Percentiles rank a stretch among this genome's conserved stretches.
These are phyloP conservation scores for Epipyxis sp. DNA, from an alignment of 108 stramenopile species.

Conservation along the genomic window DNA sequence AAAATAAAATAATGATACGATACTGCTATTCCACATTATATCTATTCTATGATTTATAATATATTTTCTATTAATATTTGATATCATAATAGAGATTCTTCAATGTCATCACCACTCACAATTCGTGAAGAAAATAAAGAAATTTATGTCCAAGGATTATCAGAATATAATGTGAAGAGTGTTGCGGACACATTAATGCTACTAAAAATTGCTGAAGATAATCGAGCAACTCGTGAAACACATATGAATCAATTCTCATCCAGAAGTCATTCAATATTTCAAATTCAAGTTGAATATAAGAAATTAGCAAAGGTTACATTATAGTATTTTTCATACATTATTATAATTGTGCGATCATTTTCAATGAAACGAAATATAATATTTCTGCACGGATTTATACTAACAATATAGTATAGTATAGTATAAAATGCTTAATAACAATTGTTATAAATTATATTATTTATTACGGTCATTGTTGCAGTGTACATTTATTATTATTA, in stretches of 20 bases:
- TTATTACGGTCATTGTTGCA: too few relatives aligned
- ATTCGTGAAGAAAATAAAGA: conserved; percentile 46
- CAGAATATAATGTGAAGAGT: conserved; percentile 64
- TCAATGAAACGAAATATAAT: too few relatives aligned
- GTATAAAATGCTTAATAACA: too few relatives aligned
- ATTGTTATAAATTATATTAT: too few relatives aligned
- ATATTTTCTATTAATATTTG: too few relatives aligned
- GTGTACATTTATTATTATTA: conserved; percentile 17
- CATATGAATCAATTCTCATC: conserved; percentile 83
- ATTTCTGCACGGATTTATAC: too few relatives aligned
- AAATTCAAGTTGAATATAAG: conserved; percentile 63
- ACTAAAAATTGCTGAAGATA: conserved; percentile 73
- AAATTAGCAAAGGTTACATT: conserved; percentile 40
- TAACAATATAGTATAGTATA: too few relatives aligned
- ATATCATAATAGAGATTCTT: conserved; percentile 5
- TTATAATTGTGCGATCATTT: too few relatives aligned
- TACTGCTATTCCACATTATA: too few relatives aligned
- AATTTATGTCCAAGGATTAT: conserved; percentile 82
- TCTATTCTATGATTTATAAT: too few relatives aligned
- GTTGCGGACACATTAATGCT: conserved; percentile 70
- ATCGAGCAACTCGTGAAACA: conserved; percentile 82
- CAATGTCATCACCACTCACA: conserved; percentile 4
- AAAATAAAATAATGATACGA: too few relatives aligned
- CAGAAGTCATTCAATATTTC: conserved; percentile 85
- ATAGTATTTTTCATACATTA: too few relatives aligned